Evolutionary conservation across 2,329 filamentous ascomycete genomes (phyloP).

Genomic region (Colletotrichum camelliae): DNA sequence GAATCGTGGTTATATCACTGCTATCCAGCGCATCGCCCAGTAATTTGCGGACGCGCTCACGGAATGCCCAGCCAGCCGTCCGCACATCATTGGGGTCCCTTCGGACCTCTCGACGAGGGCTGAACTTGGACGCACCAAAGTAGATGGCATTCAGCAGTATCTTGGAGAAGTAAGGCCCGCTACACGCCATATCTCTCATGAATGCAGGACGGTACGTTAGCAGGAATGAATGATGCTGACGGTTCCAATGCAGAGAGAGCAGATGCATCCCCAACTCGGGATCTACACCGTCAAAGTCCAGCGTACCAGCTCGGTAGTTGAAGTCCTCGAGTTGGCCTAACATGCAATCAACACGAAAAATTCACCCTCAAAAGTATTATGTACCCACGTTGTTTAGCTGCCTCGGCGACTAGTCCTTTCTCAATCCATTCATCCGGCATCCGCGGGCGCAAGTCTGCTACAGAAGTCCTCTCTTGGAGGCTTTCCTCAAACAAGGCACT

Average conservation of each 20-base stretch:
- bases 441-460: slow-evolving; percentile 23
- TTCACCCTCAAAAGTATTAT: neutral
- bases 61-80: slow-evolving; percentile 54
- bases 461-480: slow-evolving; percentile 21
- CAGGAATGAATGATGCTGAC: slow-evolving; percentile 53
- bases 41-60: slow-evolving; percentile 49
- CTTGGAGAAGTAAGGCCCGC: slow-evolving; percentile 62
- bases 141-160: slow-evolving; percentile 61
- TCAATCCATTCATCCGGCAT: slow-evolving; percentile 46
- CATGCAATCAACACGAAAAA: neutral
- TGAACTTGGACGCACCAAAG: slow-evolving; percentile 51
- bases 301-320: slow-evolving; percentile 47
- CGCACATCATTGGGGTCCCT: slow-evolving; percentile 48
- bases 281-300: slow-evolving; percentile 62
- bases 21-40: slow-evolving; percentile 50
- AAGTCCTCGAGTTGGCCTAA: slow-evolving; percentile 53
- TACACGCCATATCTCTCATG: slow-evolving; percentile 57
- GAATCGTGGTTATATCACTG: slow-evolving; percentile 59
- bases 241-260: slow-evolving; percentile 57
- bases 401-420: slow-evolving; percentile 51
- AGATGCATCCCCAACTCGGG: slow-evolving; percentile 57
- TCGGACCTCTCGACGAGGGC: slow-evolving; percentile 48
- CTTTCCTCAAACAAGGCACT: slow-evolving; percentile 53
- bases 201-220: slow-evolving; percentile 59
- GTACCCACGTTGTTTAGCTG: slow-evolving; percentile 44